Base-by-base conservation (phyloP, 805 yeast species). In the Peterozyma xylosa region DNA sequence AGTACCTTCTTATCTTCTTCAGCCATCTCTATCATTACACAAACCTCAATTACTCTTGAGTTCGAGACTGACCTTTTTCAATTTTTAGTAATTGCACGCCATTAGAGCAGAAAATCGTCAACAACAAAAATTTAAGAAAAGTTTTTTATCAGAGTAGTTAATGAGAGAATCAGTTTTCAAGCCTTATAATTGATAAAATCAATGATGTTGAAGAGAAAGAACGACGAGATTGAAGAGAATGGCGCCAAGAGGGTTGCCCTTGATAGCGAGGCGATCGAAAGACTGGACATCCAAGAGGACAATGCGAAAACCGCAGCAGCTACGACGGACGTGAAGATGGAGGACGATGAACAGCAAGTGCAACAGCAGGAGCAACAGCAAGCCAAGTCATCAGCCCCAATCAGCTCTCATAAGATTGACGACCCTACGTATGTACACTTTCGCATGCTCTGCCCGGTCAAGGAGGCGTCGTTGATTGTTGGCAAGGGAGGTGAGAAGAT, bases 401-500 rank as follows among this genome's bases (percentile, higher is more conserved):
- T 63, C 10, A 63, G 70, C 15, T 59, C 60, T 46, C 70, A 66
- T 42, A 57, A 67, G 43, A 73, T 71, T 33, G 70, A 68, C 37
- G 84, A 78, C 48, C 78, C 83, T 5, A 77, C 83, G 0, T 76
- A 75, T 50, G 78, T 82, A 3, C 79, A 77, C 51, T 68, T 86
- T 59, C 70, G 95, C 49, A 82, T 86, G 86, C 69, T 82, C 41
- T 82, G 90, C 51, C 73, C 78, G 3, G 85, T 82, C 13, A 82
- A 78, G 51, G 90, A 86, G 55, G 90, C 95, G 1, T 79, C 86
- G 2, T 60, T 74, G 16, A 70, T 86, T 38, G 91, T 86, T 13
- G 95, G 95, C 0, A 82, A 81, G 51, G 83, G 82, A 45, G 95
- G 95, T n/a, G 87, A 81, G 45, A 75, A 72, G 13, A 83, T 86